Evolutionary conservation across 306 rosid species (phyloP).

Genomic region (Medicago arabica): DNA sequence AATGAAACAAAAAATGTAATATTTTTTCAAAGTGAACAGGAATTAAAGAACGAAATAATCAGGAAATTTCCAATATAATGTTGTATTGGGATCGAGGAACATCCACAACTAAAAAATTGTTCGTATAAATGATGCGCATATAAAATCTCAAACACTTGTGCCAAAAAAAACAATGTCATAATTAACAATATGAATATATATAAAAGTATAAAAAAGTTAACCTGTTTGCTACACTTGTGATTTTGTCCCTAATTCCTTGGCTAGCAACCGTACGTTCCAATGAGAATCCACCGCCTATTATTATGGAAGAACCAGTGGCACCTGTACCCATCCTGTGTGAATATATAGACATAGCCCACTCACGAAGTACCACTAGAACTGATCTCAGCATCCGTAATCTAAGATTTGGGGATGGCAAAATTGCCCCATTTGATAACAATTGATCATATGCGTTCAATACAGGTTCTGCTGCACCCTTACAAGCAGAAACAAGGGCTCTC

Average conservation of each 20-base stretch:
- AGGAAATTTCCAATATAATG: conserved; percentile 5
- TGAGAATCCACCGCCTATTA: conserved; percentile 80
- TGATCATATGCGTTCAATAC: conserved; percentile 88
- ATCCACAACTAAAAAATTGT: conserved; percentile 6
- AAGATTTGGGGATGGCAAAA: conserved; percentile 86
- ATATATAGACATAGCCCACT: conserved; percentile 87
- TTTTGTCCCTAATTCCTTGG: conserved; percentile 94
- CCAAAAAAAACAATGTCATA: no score
- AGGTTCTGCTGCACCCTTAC: conserved; percentile 96
- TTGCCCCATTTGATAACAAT: conserved; percentile 81
- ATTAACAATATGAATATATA: conserved; percentile 26
- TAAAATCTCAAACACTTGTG: neutral
- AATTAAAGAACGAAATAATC: neutral
- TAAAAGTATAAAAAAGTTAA: conserved; percentile 42
- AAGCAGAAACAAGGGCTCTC: conserved; percentile 89
- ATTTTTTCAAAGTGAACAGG: neutral
- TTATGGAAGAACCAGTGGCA: conserved; percentile 65
- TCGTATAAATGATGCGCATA: neutral
- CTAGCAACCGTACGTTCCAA: conserved; percentile 64
- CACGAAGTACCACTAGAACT: conserved; percentile 83
- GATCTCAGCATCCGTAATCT: conserved; percentile 92
- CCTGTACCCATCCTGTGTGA: conserved; percentile 80
- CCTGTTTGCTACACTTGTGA: conserved; percentile 94
- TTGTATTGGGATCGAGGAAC: conserved; percentile 13
- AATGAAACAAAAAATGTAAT: neutral